These are phyloP conservation scores for Exophiala dermatitidis DNA, from an alignment of 2,329 filamentous ascomycete species.

Conservation along the genomic window DNA sequence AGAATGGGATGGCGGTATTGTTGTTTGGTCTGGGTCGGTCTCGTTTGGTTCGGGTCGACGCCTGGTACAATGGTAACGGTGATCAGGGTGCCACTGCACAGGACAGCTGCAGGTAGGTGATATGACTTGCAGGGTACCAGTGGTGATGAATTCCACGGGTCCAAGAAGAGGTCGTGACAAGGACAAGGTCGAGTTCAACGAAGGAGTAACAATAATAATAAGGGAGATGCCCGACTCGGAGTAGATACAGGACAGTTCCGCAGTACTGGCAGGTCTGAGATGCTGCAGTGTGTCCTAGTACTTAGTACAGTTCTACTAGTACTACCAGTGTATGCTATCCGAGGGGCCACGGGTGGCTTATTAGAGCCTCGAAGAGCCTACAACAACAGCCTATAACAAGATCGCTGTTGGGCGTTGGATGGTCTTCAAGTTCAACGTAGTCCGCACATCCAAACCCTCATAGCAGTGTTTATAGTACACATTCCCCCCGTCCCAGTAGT, in stretches of 20 bases:
- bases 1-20: background rate
- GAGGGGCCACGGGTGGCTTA: too few relatives aligned
- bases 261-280: background rate
- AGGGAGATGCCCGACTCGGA: background rate
- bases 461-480: too few relatives aligned
- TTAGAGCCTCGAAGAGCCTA: too few relatives aligned
- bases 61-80: background rate
- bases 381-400: too few relatives aligned
- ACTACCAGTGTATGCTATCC: background rate
- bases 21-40: background rate
- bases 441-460: too few relatives aligned
- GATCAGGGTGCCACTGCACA: background rate
- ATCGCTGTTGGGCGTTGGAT: too few relatives aligned
- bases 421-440: too few relatives aligned
- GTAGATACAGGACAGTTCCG: background rate
- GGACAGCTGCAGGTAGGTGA: background rate
- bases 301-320: background rate
- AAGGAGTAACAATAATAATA: background rate
- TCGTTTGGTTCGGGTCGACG: background rate
- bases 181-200: background rate
- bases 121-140: background rate
- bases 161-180: background rate
- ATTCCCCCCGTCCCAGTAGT: too few relatives aligned
- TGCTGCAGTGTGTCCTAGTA: background rate
- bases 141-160: background rate